These are phyloP conservation scores for Zymoseptoria ardabiliae DNA, from an alignment of 2,329 filamentous ascomycete species.

Conservation along the genomic window DNA sequence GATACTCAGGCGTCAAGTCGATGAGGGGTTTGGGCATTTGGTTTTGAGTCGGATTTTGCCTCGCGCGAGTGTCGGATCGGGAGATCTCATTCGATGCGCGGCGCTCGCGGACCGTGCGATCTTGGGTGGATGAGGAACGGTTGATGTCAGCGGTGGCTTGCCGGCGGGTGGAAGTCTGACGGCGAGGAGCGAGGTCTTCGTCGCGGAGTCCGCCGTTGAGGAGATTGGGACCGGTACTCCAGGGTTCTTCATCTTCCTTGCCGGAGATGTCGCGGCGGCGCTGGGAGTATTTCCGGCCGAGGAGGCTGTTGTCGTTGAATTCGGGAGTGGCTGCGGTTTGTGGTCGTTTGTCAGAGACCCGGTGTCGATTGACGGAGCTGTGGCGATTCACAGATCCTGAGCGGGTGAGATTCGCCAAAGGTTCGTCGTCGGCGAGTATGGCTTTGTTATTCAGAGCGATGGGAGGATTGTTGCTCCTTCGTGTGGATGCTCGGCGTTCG, in stretches of 20 bases:
- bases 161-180: constrained; percentile 7
- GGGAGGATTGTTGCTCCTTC: constrained; percentile 31
- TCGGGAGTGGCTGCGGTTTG: constrained; percentile 25
- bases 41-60: constrained; percentile 4
- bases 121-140: constrained; percentile 14
- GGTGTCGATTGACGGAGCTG: constrained; percentile 10
- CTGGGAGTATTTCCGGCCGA: constrained; percentile 45
- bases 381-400: constrained; percentile 10
- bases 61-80: constrained; percentile 38
- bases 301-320: constrained; percentile 41
- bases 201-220: constrained; percentile 38
- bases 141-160: constrained; percentile 14
- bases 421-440: constrained; percentile 29
- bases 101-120: constrained; percentile 7
- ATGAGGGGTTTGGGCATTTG: constrained; percentile 54
- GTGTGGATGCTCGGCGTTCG: constrained; percentile 11
- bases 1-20: constrained; percentile 58
- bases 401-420: constrained; percentile 25
- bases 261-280: constrained; percentile 35
- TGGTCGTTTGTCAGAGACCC: background rate
- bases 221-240: constrained; percentile 52
- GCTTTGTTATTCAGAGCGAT: constrained; percentile 16
- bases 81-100: constrained; percentile 33
- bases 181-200: constrained; percentile 11
- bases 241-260: constrained; percentile 34